A percentile compares a stretch with the other conserved stretches of the same genome.
These are phyloP conservation scores for Gracilaria gracilis DNA, from an alignment of 23 red algal species.

Conservation along the genomic window DNA sequence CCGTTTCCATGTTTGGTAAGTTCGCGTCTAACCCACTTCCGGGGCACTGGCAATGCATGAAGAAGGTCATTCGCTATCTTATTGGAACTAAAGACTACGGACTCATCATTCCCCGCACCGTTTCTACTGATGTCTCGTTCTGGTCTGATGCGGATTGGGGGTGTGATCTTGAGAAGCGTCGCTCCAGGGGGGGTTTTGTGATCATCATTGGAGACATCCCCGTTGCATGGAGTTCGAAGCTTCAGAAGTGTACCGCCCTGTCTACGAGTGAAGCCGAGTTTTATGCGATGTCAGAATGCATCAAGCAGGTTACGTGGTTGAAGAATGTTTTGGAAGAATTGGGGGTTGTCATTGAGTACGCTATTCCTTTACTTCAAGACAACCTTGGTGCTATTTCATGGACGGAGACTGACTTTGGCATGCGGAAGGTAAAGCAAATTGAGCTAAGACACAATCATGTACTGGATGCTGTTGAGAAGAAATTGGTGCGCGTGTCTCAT, in stretches of 20 bases:
- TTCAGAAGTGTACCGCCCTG: constrained; percentile 17
- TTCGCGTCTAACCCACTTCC: constrained; percentile 5
- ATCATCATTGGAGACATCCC: constrained; percentile 18
- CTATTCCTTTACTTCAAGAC: constrained; percentile 1
- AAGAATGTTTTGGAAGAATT: constrained; percentile 22
- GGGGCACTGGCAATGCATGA: constrained; percentile 20
- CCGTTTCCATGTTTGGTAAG: constrained; percentile 59
- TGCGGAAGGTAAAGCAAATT: constrained; percentile 17
- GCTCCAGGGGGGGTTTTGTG: constrained; percentile 20
- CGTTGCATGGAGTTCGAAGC: constrained; percentile 27
- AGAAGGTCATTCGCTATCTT: constrained; percentile 30
- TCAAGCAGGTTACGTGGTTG: constrained; percentile 11
- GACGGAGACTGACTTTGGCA: constrained; percentile 1
- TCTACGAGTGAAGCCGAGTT: constrained; percentile 31
- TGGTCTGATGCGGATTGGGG: constrained; percentile 10
- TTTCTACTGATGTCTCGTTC: background rate
- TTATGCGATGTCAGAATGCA: constrained; percentile 31
- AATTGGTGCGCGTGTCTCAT: background rate
- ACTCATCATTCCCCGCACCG: background rate
- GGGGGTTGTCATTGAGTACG: background rate
- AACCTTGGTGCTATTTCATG: constrained; percentile 9
- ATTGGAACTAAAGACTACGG: constrained; percentile 12
- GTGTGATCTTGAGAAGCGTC: constrained; percentile 14
- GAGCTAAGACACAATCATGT: background rate
- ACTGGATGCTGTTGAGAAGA: background rate